A percentile compares a stretch with the other conserved stretches of the same genome.
phyloP scores from a whole-genome alignment of 139 green algal species.

The Tetradesmus lagerheimii region DNA sequence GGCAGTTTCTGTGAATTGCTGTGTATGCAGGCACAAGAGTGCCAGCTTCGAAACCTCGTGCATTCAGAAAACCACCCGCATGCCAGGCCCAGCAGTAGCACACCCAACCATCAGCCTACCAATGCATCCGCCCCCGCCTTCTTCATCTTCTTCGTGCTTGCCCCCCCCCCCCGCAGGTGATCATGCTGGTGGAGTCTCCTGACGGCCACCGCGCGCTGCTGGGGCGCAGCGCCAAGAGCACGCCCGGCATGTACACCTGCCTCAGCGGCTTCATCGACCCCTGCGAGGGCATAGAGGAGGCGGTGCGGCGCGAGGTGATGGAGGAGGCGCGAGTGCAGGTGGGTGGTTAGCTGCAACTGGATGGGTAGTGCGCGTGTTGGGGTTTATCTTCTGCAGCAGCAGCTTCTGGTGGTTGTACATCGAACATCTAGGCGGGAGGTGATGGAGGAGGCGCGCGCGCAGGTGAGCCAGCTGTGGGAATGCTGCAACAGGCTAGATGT shows the following conservation, averaged over 20 bases:
- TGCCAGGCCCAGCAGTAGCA: too few relatives aligned
- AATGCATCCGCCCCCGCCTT: too few relatives aligned
- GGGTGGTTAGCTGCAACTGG: conserved; percentile 23
- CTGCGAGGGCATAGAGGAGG: conserved; percentile 88
- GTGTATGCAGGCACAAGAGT: too few relatives aligned
- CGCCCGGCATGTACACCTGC: conserved; percentile 81
- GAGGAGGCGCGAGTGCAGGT: conserved; percentile 75
- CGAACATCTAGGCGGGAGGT: conserved; percentile 79
- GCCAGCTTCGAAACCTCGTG: too few relatives aligned
- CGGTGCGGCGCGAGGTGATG: conserved; percentile 75
- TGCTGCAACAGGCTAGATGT: conserved; percentile 21
- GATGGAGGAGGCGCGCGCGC: conserved; percentile 74
- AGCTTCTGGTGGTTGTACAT: too few relatives aligned
- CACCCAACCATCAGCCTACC: too few relatives aligned
- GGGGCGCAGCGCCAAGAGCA: conserved; percentile 68
- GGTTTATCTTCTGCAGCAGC: too few relatives aligned
- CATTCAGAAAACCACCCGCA: too few relatives aligned
- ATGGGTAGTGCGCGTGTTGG: too few relatives aligned
- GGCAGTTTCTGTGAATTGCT: too few relatives aligned
- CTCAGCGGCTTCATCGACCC: conserved; percentile 87
- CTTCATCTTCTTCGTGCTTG: too few relatives aligned
- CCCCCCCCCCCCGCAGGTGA: conserved; percentile 60
- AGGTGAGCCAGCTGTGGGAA: too few relatives aligned
- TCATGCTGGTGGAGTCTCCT: conserved; percentile 84
- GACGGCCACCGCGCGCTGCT: conserved; percentile 76